A percentile compares a stretch with the other conserved stretches of the same genome.
Evolutionary conservation across 1,139 yeast genomes (phyloP).

Genomic region (Oligophagozyma castellii): DNA sequence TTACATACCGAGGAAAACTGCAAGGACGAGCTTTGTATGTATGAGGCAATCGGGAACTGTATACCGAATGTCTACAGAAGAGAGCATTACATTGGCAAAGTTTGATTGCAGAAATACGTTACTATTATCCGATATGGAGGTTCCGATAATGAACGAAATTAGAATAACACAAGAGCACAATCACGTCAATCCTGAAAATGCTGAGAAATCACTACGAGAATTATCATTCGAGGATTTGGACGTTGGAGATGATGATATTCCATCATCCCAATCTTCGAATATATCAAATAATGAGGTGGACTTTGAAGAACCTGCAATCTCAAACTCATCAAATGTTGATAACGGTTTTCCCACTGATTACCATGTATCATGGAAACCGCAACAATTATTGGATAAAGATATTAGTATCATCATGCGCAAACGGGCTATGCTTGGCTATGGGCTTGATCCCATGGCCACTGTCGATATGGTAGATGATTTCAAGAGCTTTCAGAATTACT

Average conservation of each 20-base stretch:
- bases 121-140: conserved; percentile 49
- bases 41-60: conserved; percentile 85
- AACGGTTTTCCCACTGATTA: conserved; percentile 12
- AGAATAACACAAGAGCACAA: conserved; percentile 27
- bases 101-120: conserved; percentile 67
- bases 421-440: conserved; percentile 64
- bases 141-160: conserved; percentile 17
- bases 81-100: conserved; percentile 47
- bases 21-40: conserved; percentile 46
- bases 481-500: conserved; percentile 38
- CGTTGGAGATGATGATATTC: conserved; percentile 16
- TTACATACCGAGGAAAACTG: conserved; percentile 47
- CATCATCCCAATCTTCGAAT: conserved; percentile 18
- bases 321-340: conserved; percentile 5
- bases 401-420: conserved; percentile 52
- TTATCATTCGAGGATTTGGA: conserved; percentile 24
- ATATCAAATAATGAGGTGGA: conserved; percentile 1
- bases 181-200: conserved; percentile 17
- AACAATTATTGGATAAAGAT: conserved; percentile 39
- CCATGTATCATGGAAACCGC: conserved; percentile 20
- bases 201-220: conserved; percentile 11
- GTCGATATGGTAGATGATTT: conserved; percentile 45
- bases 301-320: neutral
- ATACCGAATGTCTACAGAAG: conserved; percentile 63
- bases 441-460: conserved; percentile 54